phyloP scores from a whole-genome alignment of 1,284 basidiomycete genomes.

The Tremellales sp. region DNA sequence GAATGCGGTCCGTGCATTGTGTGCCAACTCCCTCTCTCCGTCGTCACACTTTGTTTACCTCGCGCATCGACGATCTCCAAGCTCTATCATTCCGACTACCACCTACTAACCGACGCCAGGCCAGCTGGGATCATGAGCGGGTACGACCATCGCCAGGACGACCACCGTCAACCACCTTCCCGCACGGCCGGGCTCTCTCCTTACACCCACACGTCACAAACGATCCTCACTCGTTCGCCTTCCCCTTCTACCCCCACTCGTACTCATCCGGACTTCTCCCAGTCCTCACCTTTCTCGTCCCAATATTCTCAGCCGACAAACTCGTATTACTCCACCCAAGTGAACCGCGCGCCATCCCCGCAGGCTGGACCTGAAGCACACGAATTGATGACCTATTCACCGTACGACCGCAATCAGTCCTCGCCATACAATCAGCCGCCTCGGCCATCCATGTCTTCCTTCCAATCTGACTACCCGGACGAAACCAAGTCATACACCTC shows the following conservation, averaged over 20 bases:
- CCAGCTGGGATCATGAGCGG: too few relatives aligned
- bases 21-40: too few relatives aligned
- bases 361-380: not conserved
- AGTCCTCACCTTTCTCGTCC: slow-evolving; percentile 10
- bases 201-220: too few relatives aligned
- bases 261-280: slow-evolving; percentile 6
- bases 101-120: too few relatives aligned
- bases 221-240: not conserved
- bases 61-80: too few relatives aligned
- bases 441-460: slow-evolving; percentile 25
- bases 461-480: slow-evolving; percentile 30
- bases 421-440: slow-evolving; percentile 11
- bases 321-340: slow-evolving; percentile 19
- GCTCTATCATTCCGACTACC: too few relatives aligned
- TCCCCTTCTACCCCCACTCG: slow-evolving; percentile 1
- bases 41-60: too few relatives aligned
- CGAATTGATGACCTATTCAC: not conserved
- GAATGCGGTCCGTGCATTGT: too few relatives aligned
- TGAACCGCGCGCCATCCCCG: slow-evolving; percentile 16
- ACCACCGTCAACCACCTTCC: slow-evolving; percentile 4
- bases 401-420: not conserved
- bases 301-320: slow-evolving; percentile 6
- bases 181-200: too few relatives aligned
- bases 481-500: slow-evolving; percentile 39
- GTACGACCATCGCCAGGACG: slow-evolving; percentile 9